Percentiles rank a stretch among this genome's conserved stretches.
These are phyloP conservation scores for Xylaria sp. DNA, from an alignment of 2,329 filamentous ascomycete species.

Conservation along the genomic window DNA sequence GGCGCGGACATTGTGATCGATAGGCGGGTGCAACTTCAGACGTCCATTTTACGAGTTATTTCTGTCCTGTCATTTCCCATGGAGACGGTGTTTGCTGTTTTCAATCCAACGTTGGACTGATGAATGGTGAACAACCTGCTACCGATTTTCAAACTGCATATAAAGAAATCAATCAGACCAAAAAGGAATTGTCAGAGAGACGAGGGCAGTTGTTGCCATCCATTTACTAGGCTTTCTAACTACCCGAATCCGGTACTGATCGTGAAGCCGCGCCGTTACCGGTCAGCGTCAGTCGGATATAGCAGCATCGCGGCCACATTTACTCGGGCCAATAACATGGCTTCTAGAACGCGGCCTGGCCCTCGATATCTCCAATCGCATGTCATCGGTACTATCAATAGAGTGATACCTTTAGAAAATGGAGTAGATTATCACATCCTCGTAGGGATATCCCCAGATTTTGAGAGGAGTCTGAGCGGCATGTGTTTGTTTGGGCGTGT, in stretches of 20 bases:
- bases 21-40: neutral
- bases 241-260: neutral
- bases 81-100: neutral
- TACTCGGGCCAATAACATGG: constrained; percentile 14
- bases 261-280: neutral
- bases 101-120: neutral
- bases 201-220: neutral
- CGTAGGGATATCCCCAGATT: neutral
- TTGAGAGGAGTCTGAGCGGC: neutral
- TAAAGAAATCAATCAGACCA: neutral
- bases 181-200: neutral
- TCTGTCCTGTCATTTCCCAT: neutral
- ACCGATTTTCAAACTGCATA: neutral
- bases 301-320: constrained; percentile 19
- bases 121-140: neutral
- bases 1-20: neutral
- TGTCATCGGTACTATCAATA: constrained; percentile 10
- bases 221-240: neutral
- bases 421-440: neutral
- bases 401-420: neutral
- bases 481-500: neutral
- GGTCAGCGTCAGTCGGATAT: constrained; percentile 5
- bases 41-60: neutral
- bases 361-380: constrained; percentile 11
- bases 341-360: constrained; percentile 7